Evolutionary conservation across 2,329 filamentous ascomycete genomes (phyloP).

Genomic region (Cyphellophora attinorum): DNA sequence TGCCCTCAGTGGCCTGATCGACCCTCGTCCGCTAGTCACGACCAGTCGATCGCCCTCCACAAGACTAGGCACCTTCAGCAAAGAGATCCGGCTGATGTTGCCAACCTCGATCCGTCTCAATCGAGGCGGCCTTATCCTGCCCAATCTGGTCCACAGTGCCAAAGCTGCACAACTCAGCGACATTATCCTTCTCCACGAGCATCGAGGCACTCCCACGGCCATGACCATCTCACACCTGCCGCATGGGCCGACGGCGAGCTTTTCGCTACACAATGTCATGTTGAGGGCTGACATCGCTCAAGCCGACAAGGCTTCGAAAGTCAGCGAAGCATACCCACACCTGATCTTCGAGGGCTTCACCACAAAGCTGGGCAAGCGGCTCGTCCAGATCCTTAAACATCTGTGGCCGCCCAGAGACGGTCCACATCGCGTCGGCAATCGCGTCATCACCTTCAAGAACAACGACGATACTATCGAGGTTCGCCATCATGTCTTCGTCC

Average conservation of each 20-base stretch:
- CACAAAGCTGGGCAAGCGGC: conserved; percentile 66
- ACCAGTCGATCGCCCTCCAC: conserved; percentile 83
- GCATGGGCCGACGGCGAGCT: conserved; percentile 78
- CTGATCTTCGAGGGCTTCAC: conserved; percentile 92
- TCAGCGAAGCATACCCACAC: conserved; percentile 87
- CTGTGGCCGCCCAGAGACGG: conserved; percentile 83
- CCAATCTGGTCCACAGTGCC: conserved; percentile 74
- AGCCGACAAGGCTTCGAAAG: conserved; percentile 72
- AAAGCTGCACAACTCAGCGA: conserved; percentile 74
- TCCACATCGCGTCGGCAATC: conserved; percentile 70
- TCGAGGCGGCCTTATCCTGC: conserved; percentile 78
- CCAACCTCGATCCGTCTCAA: conserved; percentile 84
- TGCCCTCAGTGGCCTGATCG: conserved; percentile 80
- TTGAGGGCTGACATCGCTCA: conserved; percentile 89
- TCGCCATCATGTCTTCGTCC: conserved; percentile 86
- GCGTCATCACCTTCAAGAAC: conserved; percentile 90
- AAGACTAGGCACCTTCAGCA: conserved; percentile 78
- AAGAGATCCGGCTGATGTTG: conserved; percentile 75
- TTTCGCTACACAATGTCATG: conserved; percentile 86
- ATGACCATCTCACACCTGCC: conserved; percentile 80
- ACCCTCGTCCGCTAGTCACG: conserved; percentile 80
- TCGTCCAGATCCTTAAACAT: conserved; percentile 87
- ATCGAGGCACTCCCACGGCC: conserved; percentile 83
- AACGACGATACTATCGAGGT: conserved; percentile 84
- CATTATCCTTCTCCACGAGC: conserved; percentile 80